Evolutionary conservation across 306 rosid genomes (phyloP).

Genomic region (Clitoria ternatea): DNA sequence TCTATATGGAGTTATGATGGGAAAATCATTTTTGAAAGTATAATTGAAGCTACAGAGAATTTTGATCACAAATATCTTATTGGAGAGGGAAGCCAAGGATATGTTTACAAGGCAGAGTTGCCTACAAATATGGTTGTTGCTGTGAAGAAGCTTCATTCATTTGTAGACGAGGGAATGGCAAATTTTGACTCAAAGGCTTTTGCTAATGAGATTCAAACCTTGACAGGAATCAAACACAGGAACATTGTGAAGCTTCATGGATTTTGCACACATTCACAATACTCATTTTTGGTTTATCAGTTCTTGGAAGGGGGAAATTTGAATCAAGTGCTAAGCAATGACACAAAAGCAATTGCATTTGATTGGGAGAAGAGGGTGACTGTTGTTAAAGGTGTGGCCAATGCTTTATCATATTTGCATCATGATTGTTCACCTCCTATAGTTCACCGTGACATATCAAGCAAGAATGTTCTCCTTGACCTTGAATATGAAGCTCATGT

Average conservation of each 20-base stretch:
- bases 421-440: slow-evolving; percentile 21
- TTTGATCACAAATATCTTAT: slow-evolving; percentile 14
- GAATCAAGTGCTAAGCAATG: neutral
- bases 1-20: slow-evolving; percentile 17
- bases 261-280: neutral
- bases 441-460: slow-evolving; percentile 16
- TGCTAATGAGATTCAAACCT: neutral
- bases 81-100: slow-evolving; percentile 9
- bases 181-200: neutral
- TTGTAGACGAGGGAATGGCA: neutral
- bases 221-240: slow-evolving; percentile 3
- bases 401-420: slow-evolving; percentile 22
- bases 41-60: slow-evolving; percentile 17
- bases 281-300: slow-evolving; percentile 15
- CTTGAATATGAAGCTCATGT: slow-evolving; percentile 7
- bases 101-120: slow-evolving; percentile 16
- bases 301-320: slow-evolving; percentile 24
- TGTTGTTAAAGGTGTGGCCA: slow-evolving; percentile 25
- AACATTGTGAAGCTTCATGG: slow-evolving; percentile 16
- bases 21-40: slow-evolving; percentile 15
- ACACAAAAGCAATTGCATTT: neutral
- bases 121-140: neutral
- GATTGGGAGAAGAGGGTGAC: slow-evolving; percentile 29
- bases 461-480: slow-evolving; percentile 8
- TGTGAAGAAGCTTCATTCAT: slow-evolving; percentile 17